Conservation (phyloP, 805 yeast species). For the Metschnikowia arizonensis region DNA sequence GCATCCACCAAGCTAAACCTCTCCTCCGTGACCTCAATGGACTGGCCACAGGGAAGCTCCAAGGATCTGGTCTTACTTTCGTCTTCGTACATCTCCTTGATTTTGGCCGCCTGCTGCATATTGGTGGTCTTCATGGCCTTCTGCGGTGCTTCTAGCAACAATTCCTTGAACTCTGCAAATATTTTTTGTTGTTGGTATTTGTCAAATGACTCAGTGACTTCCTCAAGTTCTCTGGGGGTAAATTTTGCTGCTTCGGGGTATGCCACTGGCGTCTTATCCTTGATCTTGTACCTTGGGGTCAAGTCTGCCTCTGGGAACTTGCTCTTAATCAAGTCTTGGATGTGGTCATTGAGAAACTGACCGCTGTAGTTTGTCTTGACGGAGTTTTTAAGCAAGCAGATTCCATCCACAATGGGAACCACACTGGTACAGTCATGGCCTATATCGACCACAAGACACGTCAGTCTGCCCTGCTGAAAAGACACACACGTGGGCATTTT, state of each 20-base stretch:
- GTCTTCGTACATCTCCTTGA: conserved; percentile 26
- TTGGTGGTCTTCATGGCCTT: conserved; percentile 22
- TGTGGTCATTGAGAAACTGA: conserved; percentile 53
- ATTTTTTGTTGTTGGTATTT: conserved; percentile 53
- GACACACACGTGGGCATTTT: conserved; percentile 85
- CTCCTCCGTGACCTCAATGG: conserved; percentile 54
- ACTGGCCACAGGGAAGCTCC: conserved; percentile 76
- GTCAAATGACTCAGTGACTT: conserved; percentile 47
- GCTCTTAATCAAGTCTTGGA: conserved; percentile 37
- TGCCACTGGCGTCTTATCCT: conserved; percentile 37
- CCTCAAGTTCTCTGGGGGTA: conserved; percentile 23
- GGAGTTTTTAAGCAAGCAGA: conserved; percentile 65
- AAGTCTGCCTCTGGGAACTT: conserved; percentile 28
- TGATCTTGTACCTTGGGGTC: conserved; percentile 44
- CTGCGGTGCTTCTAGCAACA: conserved; percentile 54
- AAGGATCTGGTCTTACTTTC: conserved; percentile 43
- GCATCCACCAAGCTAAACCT: conserved; percentile 66
- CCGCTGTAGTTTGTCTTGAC: conserved; percentile 76
- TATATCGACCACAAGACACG: conserved; percentile 78
- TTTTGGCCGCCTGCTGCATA: conserved; percentile 19
- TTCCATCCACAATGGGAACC: conserved; percentile 81
- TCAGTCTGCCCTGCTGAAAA: conserved; percentile 84
- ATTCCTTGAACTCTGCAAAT: conserved; percentile 72
- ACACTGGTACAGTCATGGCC: conserved; percentile 77
- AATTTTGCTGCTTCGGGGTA: conserved; percentile 29